phyloP scores from a whole-genome alignment of 2,329 filamentous ascomycete species.

The Exophiala xenobiotica region DNA sequence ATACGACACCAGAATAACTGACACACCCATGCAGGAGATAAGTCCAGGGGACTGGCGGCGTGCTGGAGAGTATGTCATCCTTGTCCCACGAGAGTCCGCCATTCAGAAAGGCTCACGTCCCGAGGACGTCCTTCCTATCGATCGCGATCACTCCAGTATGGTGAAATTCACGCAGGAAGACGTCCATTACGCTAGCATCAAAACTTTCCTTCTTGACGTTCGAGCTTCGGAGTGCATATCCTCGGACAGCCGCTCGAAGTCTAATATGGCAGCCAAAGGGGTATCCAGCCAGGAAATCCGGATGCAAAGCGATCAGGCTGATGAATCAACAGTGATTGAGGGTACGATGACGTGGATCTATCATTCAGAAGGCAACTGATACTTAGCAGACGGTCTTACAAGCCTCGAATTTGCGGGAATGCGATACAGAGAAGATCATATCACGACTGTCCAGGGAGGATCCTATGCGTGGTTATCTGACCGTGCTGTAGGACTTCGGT shows the following conservation, averaged over 20 bases:
- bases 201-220: neutral
- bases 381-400: neutral
- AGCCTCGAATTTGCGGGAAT: constrained; percentile 4
- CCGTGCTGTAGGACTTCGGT: neutral
- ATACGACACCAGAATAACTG: neutral
- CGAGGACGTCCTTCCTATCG: neutral
- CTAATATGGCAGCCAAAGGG: no score
- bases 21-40: neutral
- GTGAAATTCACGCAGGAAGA: constrained; percentile 12
- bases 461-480: constrained; percentile 6
- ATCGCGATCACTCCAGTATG: constrained; percentile 10
- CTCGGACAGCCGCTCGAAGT: no score
- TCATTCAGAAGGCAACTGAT: neutral
- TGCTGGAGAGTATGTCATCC: neutral
- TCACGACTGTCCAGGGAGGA: neutral
- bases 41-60: neutral
- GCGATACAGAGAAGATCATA: neutral
- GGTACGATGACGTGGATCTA: neutral
- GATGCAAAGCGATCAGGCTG: no score
- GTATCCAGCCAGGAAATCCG: no score
- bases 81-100: constrained; percentile 8
- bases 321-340: neutral
- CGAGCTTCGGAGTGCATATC: neutral
- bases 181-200: neutral
- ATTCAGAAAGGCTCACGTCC: neutral